These are phyloP conservation scores for Venturiaceae sp. DNA, from an alignment of 2,329 filamentous ascomycete genomes.

Conservation along the genomic window DNA sequence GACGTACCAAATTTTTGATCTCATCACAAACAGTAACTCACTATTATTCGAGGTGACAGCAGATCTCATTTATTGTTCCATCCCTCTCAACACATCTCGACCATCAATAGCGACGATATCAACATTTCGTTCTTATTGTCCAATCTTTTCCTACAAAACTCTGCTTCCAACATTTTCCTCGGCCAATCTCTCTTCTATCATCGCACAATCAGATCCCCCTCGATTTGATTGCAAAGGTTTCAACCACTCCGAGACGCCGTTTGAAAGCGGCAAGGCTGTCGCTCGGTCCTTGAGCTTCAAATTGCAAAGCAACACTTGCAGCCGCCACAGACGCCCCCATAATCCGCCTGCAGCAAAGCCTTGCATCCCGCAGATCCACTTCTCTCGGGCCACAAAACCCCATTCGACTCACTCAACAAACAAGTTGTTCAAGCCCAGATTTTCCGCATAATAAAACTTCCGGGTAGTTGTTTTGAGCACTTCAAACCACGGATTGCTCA, in stretches of 20 bases:
- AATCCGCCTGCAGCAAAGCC: background rate
- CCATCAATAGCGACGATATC: background rate
- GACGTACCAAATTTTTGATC: background rate
- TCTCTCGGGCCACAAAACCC: background rate
- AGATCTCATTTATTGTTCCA: background rate
- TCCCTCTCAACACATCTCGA: background rate
- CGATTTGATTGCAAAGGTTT: background rate
- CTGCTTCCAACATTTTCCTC: background rate
- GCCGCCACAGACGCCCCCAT: conserved; percentile 1
- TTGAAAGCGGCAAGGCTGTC: background rate
- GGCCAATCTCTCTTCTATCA: background rate
- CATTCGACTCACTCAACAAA: background rate
- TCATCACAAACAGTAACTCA: background rate
- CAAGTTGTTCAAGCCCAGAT: background rate
- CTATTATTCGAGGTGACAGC: background rate
- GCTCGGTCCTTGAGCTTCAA: background rate
- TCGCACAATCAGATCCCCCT: background rate
- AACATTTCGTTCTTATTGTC: background rate
- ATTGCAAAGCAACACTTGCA: background rate
- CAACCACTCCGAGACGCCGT: background rate
- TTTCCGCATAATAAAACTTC: background rate
- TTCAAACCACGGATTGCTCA: background rate
- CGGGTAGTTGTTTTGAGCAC: background rate
- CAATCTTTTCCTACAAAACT: background rate
- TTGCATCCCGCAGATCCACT: background rate